Evolutionary conservation across 257 asterid genomes (phyloP).

Genomic region (Petunia axillaris): DNA sequence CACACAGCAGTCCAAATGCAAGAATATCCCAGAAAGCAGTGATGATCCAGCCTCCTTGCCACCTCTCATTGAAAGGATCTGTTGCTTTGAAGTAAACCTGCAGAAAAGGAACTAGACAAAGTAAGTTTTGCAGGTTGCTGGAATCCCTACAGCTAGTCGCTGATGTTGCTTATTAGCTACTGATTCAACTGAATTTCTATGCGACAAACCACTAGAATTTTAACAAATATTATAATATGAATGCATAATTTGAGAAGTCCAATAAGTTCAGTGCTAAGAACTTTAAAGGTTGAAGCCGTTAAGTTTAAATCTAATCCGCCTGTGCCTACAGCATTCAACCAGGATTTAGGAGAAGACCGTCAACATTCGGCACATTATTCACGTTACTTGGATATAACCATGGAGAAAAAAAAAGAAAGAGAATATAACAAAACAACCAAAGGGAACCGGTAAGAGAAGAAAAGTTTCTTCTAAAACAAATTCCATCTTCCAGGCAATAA

Average conservation of each 20-base stretch:
- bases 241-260: too few species aligned
- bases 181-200: too few species aligned
- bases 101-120: constrained; percentile 33
- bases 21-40: constrained; percentile 98
- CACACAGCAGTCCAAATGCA: constrained; percentile 74
- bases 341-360: constrained; percentile 21
- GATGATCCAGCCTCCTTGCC: constrained; percentile 97
- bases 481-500: not conserved
- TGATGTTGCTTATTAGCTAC: too few species aligned
- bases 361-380: not conserved
- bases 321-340: not conserved
- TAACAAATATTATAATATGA: too few species aligned
- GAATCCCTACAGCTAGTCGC: not conserved
- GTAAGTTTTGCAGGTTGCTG: constrained; percentile 10
- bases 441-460: not conserved
- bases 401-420: not conserved
- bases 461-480: not conserved
- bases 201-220: too few species aligned
- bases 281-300: too few species aligned
- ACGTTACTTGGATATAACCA: not conserved
- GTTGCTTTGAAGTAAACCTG: constrained; percentile 95
- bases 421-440: not conserved
- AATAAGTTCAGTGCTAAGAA: too few species aligned
- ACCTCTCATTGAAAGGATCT: constrained; percentile 96
- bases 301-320: too few species aligned